Conservation (phyloP, 2,329 filamentous ascomycete species). For the Fusarium fracticaudum region DNA sequence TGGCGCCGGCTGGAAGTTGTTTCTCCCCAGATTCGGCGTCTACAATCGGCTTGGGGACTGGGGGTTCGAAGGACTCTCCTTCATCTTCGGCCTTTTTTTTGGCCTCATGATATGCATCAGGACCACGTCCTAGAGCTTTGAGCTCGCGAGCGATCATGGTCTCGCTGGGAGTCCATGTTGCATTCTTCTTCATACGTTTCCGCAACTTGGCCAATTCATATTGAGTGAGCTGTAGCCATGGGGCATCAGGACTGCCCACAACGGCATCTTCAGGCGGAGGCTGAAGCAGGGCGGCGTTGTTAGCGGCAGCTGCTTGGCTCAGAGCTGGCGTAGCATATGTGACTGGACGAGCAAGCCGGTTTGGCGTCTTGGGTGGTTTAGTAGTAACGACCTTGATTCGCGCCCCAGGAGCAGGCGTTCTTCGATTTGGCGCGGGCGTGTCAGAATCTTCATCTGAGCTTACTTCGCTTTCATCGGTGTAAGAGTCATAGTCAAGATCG, state of each 20-base stretch:
- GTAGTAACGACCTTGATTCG: constrained; percentile 61
- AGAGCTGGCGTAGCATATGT: constrained; percentile 49
- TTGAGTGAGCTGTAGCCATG: constrained; percentile 72
- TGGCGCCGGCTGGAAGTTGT: constrained; percentile 67
- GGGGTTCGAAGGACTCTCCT: constrained; percentile 67
- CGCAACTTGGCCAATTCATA: constrained; percentile 75
- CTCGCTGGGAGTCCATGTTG: constrained; percentile 83
- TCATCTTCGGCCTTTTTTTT: constrained; percentile 72
- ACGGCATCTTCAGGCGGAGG: constrained; percentile 69
- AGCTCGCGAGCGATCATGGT: constrained; percentile 87
- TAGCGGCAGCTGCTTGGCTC: constrained; percentile 52
- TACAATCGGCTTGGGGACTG: constrained; percentile 49
- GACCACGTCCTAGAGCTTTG: constrained; percentile 73
- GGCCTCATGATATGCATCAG: constrained; percentile 69
- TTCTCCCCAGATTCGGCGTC: constrained; percentile 62
- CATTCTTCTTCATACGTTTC: constrained; percentile 93
- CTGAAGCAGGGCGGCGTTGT: constrained; percentile 57
- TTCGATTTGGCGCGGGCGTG: constrained; percentile 49
- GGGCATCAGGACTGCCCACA: constrained; percentile 67
- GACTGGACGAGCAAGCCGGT: constrained; percentile 47
- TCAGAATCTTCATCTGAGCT: constrained; percentile 63
- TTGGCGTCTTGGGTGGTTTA: constrained; percentile 58
- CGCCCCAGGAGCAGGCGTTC: constrained; percentile 50
- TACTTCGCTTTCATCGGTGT: constrained; percentile 62
- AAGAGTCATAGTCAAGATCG: constrained; percentile 70